Conservation (phyloP, 2,329 filamentous ascomycete species). For the Xylariaceae sp. region DNA sequence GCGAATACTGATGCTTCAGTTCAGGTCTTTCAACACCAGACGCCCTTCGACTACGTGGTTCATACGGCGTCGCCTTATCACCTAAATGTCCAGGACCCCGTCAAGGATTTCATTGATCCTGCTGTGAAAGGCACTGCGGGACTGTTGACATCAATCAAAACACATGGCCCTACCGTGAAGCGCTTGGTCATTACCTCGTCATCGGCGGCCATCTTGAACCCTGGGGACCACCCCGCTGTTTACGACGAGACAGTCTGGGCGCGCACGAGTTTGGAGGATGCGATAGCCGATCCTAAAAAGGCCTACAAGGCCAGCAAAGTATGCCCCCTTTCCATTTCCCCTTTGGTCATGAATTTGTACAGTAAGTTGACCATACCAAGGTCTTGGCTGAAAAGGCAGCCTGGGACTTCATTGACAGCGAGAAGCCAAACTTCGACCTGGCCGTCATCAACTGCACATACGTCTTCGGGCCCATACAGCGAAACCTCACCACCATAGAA, state of each 20-base stretch:
- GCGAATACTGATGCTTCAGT: not conserved
- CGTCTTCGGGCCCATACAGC: conserved; percentile 58
- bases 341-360: not conserved
- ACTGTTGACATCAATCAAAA: conserved; percentile 44
- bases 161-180: conserved; percentile 48
- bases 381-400: conserved; percentile 62
- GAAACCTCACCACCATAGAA: conserved; percentile 58
- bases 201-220: conserved; percentile 41
- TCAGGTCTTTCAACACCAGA: conserved; percentile 36
- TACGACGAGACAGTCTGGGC: conserved; percentile 40
- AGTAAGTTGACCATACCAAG: conserved; percentile 31
- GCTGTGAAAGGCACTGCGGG: conserved; percentile 49
- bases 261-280: conserved; percentile 36
- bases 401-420: conserved; percentile 56
- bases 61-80: conserved; percentile 74
- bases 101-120: conserved; percentile 48
- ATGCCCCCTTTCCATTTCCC: conserved; percentile 31
- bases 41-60: conserved; percentile 65
- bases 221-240: conserved; percentile 33
- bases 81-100: conserved; percentile 51
- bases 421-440: conserved; percentile 55
- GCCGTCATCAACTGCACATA: conserved; percentile 58
- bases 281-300: conserved; percentile 24
- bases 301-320: conserved; percentile 44
- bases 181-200: conserved; percentile 54